Evolutionary conservation across 306 rosid species (phyloP).

Genomic region (Luffa acutangula): DNA sequence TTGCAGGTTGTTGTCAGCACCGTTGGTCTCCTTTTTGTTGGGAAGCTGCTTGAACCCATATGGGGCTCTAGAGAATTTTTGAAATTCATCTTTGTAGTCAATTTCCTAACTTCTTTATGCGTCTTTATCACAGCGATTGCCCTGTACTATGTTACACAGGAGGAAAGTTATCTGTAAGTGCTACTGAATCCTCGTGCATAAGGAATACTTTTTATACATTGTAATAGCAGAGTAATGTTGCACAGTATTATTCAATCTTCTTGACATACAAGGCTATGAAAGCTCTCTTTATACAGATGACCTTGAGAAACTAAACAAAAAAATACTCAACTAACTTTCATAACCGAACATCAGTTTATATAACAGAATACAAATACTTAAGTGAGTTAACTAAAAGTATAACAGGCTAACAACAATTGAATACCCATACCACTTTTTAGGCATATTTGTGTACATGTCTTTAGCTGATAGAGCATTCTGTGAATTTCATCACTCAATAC

Average conservation of each 20-base stretch:
- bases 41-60: conserved; percentile 88
- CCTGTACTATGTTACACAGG: conserved; percentile 60
- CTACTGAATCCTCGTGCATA: background rate
- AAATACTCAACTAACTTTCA: no score
- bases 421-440: background rate
- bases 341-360: no score
- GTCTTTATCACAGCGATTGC: conserved; percentile 81
- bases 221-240: no score
- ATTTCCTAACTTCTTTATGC: conserved; percentile 61
- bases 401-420: no score
- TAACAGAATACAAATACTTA: no score
- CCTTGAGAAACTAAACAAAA: no score
- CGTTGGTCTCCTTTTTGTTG: conserved; percentile 65
- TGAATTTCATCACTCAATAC: background rate
- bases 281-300: no score
- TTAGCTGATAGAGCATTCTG: conserved; percentile 2
- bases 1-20: conserved; percentile 52
- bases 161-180: conserved; percentile 82
- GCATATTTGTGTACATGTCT: conserved; percentile 7
- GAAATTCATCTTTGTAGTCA: conserved; percentile 80
- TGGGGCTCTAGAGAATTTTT: conserved; percentile 93
- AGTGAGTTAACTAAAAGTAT: no score
- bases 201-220: background rate
- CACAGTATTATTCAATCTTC: no score
- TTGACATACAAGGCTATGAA: no score